Percentiles rank a stretch among this genome's conserved stretches.
phyloP scores from a whole-genome alignment of 495 filamentous ascomycete species.

The Trichoderma virens region DNA sequence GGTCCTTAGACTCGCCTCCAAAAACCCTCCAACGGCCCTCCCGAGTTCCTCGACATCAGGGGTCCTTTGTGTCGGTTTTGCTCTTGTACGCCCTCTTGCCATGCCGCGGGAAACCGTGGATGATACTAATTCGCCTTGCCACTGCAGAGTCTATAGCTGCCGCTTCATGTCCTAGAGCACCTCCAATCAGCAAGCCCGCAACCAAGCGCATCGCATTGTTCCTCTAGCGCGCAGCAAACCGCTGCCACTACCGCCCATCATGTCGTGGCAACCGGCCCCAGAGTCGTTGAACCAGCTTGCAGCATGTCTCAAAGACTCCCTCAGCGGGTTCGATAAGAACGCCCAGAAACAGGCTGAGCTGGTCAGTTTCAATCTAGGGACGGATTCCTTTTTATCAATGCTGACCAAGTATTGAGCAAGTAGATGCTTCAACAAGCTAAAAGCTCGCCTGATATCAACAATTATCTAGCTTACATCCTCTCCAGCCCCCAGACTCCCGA shows the following conservation, averaged over 20 bases:
- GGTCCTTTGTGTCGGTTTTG: background rate
- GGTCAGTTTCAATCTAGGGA: slow-evolving; percentile 36
- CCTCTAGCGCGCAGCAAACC: background rate
- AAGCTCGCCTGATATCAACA: slow-evolving; percentile 85
- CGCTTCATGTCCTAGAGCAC: background rate
- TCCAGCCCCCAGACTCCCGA: slow-evolving; percentile 57
- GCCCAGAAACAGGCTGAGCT: slow-evolving; percentile 78
- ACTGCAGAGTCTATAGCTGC: background rate
- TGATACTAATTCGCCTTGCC: background rate
- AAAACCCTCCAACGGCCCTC: background rate
- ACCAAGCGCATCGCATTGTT: background rate
- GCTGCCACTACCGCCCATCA: slow-evolving; percentile 31
- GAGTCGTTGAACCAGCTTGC: slow-evolving; percentile 83
- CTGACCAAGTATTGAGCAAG: slow-evolving; percentile 11
- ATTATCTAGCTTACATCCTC: slow-evolving; percentile 90
- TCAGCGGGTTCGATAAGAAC: slow-evolving; percentile 68
- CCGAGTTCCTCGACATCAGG: background rate
- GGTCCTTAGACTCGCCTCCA: background rate
- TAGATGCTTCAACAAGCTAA: slow-evolving; percentile 95
- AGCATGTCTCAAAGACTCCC: slow-evolving; percentile 81
- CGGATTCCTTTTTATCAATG: slow-evolving; percentile 1
- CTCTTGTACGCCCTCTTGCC: background rate
- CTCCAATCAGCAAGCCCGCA: background rate
- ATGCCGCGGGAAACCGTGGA: background rate
- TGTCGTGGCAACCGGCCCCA: slow-evolving; percentile 90